A percentile compares a stretch with the other conserved stretches of the same genome.
Evolutionary conservation across 73 alveolate species (phyloP).

Genomic region (Durusdinium trenchii): DNA sequence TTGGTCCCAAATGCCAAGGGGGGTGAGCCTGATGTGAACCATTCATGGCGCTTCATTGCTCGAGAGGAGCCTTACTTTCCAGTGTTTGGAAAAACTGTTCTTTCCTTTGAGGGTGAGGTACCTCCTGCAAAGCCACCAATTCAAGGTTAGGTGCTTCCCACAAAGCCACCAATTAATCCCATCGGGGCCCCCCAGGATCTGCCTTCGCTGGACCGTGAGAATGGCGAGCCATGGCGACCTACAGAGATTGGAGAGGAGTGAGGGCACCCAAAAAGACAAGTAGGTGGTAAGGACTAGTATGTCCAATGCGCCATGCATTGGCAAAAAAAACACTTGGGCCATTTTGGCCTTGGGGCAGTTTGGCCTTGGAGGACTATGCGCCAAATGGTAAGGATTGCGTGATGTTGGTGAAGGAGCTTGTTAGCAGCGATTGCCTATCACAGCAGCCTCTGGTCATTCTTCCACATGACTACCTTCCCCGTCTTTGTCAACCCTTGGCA

Average conservation of each 20-base stretch:
- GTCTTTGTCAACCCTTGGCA: background rate
- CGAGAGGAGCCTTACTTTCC: background rate
- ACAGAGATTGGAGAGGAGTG: background rate
- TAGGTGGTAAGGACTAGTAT: background rate
- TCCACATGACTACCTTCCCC: background rate
- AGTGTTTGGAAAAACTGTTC: background rate
- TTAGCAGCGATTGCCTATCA: background rate
- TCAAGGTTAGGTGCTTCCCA: no score
- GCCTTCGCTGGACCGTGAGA: background rate
- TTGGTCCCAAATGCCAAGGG: conserved; percentile 16
- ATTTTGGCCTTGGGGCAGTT: background rate
- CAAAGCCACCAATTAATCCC: no score
- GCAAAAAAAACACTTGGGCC: background rate
- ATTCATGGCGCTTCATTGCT: background rate
- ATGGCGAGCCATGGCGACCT: background rate
- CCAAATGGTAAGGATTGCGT: background rate
- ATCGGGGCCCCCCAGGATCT: background rate
- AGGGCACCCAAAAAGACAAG: background rate
- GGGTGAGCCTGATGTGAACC: background rate
- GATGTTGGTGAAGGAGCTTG: conserved; percentile 3
- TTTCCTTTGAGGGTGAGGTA: no score
- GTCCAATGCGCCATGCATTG: background rate
- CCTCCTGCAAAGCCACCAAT: no score
- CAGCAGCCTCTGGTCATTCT: background rate
- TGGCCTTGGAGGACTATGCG: background rate